phyloP scores from a whole-genome alignment of 139 green algal species.

The Zygnema circumcarinatum region DNA sequence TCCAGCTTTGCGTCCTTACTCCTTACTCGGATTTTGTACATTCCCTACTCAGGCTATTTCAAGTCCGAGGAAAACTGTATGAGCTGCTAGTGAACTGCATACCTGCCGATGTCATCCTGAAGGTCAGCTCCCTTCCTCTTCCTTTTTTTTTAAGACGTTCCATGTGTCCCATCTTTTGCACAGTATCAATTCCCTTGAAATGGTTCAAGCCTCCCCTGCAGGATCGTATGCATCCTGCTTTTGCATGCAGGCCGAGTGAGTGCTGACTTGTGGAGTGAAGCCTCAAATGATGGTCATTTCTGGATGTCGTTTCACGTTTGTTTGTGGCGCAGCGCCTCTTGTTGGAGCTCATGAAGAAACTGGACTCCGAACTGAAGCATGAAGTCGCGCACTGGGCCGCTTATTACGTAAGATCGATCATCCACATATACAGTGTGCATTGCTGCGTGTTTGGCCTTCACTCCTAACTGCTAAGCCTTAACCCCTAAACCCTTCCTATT shows the following conservation, averaged over 20 bases:
- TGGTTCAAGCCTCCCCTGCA: too few relatives aligned
- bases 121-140: constrained; percentile 43
- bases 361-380: constrained; percentile 91
- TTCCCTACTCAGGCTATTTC: constrained; percentile 55
- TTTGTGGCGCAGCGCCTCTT: constrained; percentile 67
- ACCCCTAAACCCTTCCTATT: background rate
- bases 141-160: background rate
- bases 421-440: background rate
- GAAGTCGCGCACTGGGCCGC: constrained; percentile 66
- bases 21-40: too few relatives aligned
- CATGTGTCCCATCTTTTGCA: background rate
- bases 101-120: constrained; percentile 84
- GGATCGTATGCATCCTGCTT: too few relatives aligned
- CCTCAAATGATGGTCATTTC: too few relatives aligned
- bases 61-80: constrained; percentile 90
- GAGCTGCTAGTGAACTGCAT: constrained; percentile 97
- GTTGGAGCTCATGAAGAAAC: constrained; percentile 81
- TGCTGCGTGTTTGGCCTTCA: background rate
- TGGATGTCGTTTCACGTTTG: too few relatives aligned
- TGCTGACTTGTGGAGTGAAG: too few relatives aligned
- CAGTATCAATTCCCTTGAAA: background rate
- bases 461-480: constrained; percentile 14
- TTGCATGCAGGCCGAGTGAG: too few relatives aligned
- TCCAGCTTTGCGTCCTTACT: too few relatives aligned
- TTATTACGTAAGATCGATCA: constrained; percentile 37